phyloP scores from a whole-genome alignment of 2,329 filamentous ascomycete species.

The Arthroderma sp. region DNA sequence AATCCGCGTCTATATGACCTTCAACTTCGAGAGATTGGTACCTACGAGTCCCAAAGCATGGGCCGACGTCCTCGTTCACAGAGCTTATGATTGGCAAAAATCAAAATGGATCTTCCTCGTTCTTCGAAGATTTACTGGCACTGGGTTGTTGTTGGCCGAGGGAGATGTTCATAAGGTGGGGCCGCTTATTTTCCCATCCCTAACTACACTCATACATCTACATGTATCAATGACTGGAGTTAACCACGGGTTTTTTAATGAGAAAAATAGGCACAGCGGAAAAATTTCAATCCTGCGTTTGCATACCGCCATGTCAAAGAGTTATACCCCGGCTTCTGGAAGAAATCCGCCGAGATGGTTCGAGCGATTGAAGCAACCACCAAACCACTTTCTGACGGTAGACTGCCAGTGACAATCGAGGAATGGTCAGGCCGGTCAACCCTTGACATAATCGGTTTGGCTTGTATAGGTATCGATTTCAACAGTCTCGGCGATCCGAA shows the following conservation, averaged over 20 bases:
- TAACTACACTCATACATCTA: background rate
- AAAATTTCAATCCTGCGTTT: slow-evolving; percentile 69
- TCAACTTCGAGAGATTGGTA: slow-evolving; percentile 52
- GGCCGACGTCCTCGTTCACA: slow-evolving; percentile 55
- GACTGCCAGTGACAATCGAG: slow-evolving; percentile 33
- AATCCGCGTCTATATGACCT: slow-evolving; percentile 50
- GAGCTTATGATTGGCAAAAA: slow-evolving; percentile 58
- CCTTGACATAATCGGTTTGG: slow-evolving; percentile 61
- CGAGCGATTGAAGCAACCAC: slow-evolving; percentile 38
- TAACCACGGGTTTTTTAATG: background rate
- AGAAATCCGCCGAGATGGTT: slow-evolving; percentile 56
- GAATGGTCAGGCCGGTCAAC: slow-evolving; percentile 55
- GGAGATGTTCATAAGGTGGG: slow-evolving; percentile 72
- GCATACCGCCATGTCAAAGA: slow-evolving; percentile 76
- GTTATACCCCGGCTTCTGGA: slow-evolving; percentile 73
- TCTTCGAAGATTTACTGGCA: slow-evolving; percentile 26
- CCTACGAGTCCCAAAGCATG: slow-evolving; percentile 50
- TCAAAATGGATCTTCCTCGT: slow-evolving; percentile 36
- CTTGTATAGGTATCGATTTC: slow-evolving; percentile 61
- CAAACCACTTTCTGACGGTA: slow-evolving; percentile 24
- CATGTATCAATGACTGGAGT: background rate
- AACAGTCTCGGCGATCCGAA: slow-evolving; percentile 44
- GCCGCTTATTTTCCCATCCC: background rate
- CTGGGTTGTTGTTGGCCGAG: slow-evolving; percentile 56
- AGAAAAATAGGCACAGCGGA: slow-evolving; percentile 45